Evolutionary conservation across 441 rosid species (phyloP), one percentile per base, ranked within the genome.

Genomic region (Euphorbia neoarborescens): DNA sequence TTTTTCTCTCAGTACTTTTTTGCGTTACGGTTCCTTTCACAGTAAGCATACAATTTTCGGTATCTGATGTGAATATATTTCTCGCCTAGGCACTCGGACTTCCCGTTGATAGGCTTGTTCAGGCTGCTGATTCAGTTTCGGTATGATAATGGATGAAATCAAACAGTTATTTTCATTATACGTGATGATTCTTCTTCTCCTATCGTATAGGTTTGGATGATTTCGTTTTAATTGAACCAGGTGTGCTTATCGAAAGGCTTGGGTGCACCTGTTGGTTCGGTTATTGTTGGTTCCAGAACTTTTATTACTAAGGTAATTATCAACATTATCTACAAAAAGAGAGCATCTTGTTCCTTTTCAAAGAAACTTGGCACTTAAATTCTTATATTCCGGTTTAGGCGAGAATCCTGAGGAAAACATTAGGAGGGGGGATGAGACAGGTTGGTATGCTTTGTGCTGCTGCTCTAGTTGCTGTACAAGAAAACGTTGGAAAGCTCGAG

Each of bases 341-440:
- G 65, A 11, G 42, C 35, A 62, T n/a, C n/a, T 44, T 14, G 9
- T 32, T 35, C n/a, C 37, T 65, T 40, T 15, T 15, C 28, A 0
- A 8, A 17, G 22, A 76, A 44, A 63, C 12, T 15, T 38, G 53
- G 37, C 11, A 44, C 62, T 25, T 28, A 22, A 1, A 34, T 8
- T 34, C 37, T 48, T 15, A n/a, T 44, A 2, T 32, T 50, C 28
- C 63, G 62, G 57, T 54, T 64, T 30, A 91, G 96, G 97, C 99
- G 70, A 86, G 85, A 83, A 84, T 84, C 76, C 82, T 94, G 38
- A 81, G 96, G 81, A 94, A 94, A 79, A 90, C 97, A 68, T 76
- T 91, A 73, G 99, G 97, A 27, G 99, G 99, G 25, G 97, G 97
- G 70, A 91, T 94, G 97, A 86, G 97, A 77, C 99, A 89, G 79